A percentile compares a stretch with the other conserved stretches of the same genome.
Evolutionary conservation across 2,329 filamentous ascomycete species (phyloP).

Genomic region (Curvularia lunata): DNA sequence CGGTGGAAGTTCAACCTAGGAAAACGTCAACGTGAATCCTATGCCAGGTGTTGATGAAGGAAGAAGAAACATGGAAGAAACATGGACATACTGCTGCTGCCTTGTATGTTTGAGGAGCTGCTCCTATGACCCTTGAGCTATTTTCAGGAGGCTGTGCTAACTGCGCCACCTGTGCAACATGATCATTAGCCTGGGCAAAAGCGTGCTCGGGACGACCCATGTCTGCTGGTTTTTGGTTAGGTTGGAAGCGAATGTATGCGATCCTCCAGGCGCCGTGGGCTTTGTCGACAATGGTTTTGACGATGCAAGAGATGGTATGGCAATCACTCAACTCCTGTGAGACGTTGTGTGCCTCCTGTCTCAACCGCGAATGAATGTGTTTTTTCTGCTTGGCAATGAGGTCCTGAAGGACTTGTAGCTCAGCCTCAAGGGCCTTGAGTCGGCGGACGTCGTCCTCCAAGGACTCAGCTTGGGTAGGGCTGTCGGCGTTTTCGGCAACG

Average conservation of each 20-base stretch:
- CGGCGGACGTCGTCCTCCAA: constrained; percentile 52
- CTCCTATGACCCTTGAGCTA: constrained; percentile 15
- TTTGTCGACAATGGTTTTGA: constrained; percentile 49
- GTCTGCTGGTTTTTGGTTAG: constrained; percentile 20
- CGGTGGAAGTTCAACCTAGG: constrained; percentile 27
- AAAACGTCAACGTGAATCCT: neutral
- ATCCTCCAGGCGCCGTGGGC: constrained; percentile 45
- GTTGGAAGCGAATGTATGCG: constrained; percentile 39
- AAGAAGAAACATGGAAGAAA: neutral
- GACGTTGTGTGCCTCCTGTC: constrained; percentile 41
- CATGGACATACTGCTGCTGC: constrained; percentile 15
- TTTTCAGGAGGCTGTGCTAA: constrained; percentile 27
- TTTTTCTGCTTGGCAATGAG: constrained; percentile 47
- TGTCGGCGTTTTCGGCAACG: constrained; percentile 18
- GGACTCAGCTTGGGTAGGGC: constrained; percentile 22
- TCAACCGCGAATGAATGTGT: constrained; percentile 40
- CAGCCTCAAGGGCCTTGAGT: constrained; percentile 48
- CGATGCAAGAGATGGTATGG: constrained; percentile 52
- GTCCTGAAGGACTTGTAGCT: constrained; percentile 48
- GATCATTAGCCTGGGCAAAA: constrained; percentile 25
- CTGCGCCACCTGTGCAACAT: constrained; percentile 27
- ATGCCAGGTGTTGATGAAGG: neutral
- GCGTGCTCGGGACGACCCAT: constrained; percentile 39
- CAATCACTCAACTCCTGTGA: constrained; percentile 52
- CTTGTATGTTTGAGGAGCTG: constrained; percentile 24